Conservation (phyloP, 257 asterid species). For the Cinchona pubescens region DNA sequence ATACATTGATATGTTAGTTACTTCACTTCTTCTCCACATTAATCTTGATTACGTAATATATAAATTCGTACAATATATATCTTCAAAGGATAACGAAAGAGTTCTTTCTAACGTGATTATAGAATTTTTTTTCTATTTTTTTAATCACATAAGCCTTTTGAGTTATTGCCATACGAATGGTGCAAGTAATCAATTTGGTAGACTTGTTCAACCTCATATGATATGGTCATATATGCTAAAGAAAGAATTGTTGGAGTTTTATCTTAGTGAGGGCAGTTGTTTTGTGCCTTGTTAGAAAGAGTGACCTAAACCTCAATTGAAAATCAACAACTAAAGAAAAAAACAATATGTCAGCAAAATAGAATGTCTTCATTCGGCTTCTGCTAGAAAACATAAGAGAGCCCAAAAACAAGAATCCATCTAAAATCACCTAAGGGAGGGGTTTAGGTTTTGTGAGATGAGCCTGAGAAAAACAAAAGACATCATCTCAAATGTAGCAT, state of each 20-base stretch:
- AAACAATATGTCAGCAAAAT: neutral
- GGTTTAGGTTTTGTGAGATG: conserved; percentile 4
- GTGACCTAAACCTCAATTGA: conserved; percentile 14
- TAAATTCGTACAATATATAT: too few species aligned
- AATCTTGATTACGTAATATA: conserved; percentile 1
- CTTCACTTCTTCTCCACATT: conserved; percentile 8
- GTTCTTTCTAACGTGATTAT: too few species aligned
- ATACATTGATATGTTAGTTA: neutral
- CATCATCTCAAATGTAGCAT: conserved; percentile 33
- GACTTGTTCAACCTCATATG: conserved; percentile 17
- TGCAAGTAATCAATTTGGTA: neutral
- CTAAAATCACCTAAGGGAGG: conserved; percentile 6
- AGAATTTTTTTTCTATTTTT: too few species aligned
- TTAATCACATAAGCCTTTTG: too few species aligned
- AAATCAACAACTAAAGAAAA: neutral
- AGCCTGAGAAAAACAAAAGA: conserved; percentile 3
- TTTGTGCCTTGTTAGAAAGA: neutral
- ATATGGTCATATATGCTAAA: conserved; percentile 9
- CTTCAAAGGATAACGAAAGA: too few species aligned
- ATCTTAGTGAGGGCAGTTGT: neutral
- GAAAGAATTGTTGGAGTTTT: conserved; percentile 1
- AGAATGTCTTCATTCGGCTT: neutral
- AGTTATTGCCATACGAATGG: too few species aligned
- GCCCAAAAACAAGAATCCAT: conserved; percentile 26
- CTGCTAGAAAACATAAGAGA: neutral